Evolutionary conservation across 192 early-diverging fungal species (phyloP), one percentile per base, ranked within the genome.

Genomic region (Chytriomyces confervae): DNA sequence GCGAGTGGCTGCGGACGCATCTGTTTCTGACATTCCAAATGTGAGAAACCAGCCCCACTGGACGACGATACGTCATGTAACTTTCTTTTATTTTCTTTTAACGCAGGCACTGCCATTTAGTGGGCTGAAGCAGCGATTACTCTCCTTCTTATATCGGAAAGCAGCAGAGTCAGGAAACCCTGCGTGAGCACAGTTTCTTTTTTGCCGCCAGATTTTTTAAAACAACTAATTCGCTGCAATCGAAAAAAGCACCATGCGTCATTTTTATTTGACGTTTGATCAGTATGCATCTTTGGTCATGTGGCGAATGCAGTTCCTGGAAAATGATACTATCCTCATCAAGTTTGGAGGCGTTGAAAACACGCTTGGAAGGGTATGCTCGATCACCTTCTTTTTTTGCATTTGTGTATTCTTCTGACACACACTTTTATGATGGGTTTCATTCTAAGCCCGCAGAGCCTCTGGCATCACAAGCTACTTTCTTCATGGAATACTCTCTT

Each of bases 291-390:
- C 76, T 7, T 80, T 94, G 46, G 82, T 86, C 6, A 91, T 93
- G 84, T 93, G 91, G 90, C 80, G 88, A 65, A 87, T 90, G 81
- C 91, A 93, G 76, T 91, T 93, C 61, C 67, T 94, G 20, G 85
- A 89, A 62, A 84, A 84, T 24, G 74, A 79, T 1, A 79, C 84
- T 13, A 70, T 94, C 13, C 70, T 94, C 23, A 89, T 94, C 77
- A 94, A 94, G 77, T 90, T 92, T 77, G 90, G 90, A 24, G 83
- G 78, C 51, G 49, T 86, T n/a, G 86, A 87, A 45, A 81, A 85
- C 77, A 79, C 88, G 13, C 62, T 81, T n/a, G 84, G 87, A 9
- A 68, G 84, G 64, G 89, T 89, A 84, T 69, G 80, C 66, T 77
- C 62, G 48, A n/a, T n/a, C n/a, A 36, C 57, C 46, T 2, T 0